Evolutionary conservation across 352 stramenopile species (phyloP).

Genomic region (Sclerospora graminicola): DNA sequence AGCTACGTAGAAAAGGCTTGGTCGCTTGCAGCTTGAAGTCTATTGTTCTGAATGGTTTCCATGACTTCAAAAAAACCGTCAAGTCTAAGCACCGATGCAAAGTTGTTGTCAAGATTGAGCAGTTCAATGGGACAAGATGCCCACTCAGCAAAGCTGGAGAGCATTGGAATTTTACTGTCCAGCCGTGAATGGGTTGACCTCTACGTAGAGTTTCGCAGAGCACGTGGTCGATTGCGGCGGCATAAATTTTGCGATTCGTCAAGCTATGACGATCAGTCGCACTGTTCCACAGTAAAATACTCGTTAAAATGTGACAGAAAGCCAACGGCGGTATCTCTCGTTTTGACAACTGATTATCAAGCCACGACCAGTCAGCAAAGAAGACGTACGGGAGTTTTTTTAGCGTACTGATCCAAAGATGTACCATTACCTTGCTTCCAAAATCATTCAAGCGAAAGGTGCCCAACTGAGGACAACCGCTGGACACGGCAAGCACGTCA

Average conservation of each 20-base stretch:
- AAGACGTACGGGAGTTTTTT: slow-evolving; percentile 44
- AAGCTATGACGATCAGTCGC: slow-evolving; percentile 18
- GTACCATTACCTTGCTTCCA: slow-evolving; percentile 24
- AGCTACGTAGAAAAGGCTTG: too few relatives aligned
- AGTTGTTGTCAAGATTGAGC: slow-evolving; percentile 18
- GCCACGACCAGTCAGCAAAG: slow-evolving; percentile 59
- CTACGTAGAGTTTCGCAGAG: slow-evolving; percentile 16
- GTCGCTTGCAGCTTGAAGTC: slow-evolving; percentile 2
- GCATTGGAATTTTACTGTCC: neutral
- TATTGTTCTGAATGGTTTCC: slow-evolving; percentile 23
- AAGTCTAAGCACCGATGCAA: slow-evolving; percentile 16
- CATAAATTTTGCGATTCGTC: slow-evolving; percentile 20
- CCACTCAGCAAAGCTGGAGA: slow-evolving; percentile 15
- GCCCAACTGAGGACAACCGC: slow-evolving; percentile 13
- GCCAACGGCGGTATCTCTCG: slow-evolving; percentile 30
- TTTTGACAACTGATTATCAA: slow-evolving; percentile 36
- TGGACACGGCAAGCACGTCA: slow-evolving; percentile 23
- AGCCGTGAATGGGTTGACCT: slow-evolving; percentile 4
- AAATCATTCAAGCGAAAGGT: slow-evolving; percentile 36
- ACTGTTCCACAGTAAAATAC: slow-evolving; percentile 37
- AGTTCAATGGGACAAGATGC: slow-evolving; percentile 19
- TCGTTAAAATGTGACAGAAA: slow-evolving; percentile 40
- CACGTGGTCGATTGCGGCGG: slow-evolving; percentile 15
- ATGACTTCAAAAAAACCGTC: slow-evolving; percentile 28
- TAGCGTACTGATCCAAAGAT: slow-evolving; percentile 37